A percentile compares a stretch with the other conserved stretches of the same genome.
These are phyloP conservation scores for Auriscalpium microsporum DNA, from an alignment of 768 basidiomycete genomes.

Conservation along the genomic window DNA sequence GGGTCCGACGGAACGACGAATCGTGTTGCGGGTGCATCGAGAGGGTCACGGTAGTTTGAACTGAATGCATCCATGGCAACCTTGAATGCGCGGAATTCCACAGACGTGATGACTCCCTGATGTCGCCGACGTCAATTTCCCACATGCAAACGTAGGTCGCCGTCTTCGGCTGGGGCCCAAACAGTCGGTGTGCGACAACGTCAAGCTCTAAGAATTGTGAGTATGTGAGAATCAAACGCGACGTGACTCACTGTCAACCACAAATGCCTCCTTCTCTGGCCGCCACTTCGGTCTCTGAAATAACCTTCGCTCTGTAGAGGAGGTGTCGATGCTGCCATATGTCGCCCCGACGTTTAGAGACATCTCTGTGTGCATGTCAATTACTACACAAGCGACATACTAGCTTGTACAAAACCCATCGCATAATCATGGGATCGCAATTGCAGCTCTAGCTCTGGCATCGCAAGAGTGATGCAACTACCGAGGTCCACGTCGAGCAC, in stretches of 20 bases:
- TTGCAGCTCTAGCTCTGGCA: slow-evolving; percentile 68
- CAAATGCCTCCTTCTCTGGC: slow-evolving; percentile 27
- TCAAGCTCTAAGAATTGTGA: slow-evolving; percentile 46
- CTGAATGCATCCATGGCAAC: slow-evolving; percentile 52
- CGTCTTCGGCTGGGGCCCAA: slow-evolving; percentile 80
- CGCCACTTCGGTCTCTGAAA: slow-evolving; percentile 15
- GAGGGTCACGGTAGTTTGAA: slow-evolving; percentile 61
- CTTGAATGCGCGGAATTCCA: slow-evolving; percentile 41
- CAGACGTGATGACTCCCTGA: slow-evolving; percentile 48
- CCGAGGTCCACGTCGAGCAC: slow-evolving; percentile 35
- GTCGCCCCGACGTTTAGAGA: slow-evolving; percentile 50
- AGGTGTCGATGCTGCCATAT: slow-evolving; percentile 38
- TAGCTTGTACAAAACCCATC: slow-evolving; percentile 53
- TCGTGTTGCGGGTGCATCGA: slow-evolving; percentile 74
- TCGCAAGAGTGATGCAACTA: slow-evolving; percentile 41
- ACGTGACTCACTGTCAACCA: slow-evolving; percentile 38
- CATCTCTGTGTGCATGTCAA: neutral
- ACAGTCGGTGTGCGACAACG: slow-evolving; percentile 76
- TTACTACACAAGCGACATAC: neutral
- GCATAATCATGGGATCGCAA: slow-evolving; percentile 78
- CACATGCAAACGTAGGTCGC: slow-evolving; percentile 88
- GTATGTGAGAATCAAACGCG: neutral
- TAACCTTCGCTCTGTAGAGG: slow-evolving; percentile 38
- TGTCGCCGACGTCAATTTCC: slow-evolving; percentile 69
- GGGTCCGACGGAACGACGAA: slow-evolving; percentile 58